Evolutionary conservation across 2,329 filamentous ascomycete genomes (phyloP), one percentile per base, ranked within the genome.

Genomic region (Sordariomycetes sp.): DNA sequence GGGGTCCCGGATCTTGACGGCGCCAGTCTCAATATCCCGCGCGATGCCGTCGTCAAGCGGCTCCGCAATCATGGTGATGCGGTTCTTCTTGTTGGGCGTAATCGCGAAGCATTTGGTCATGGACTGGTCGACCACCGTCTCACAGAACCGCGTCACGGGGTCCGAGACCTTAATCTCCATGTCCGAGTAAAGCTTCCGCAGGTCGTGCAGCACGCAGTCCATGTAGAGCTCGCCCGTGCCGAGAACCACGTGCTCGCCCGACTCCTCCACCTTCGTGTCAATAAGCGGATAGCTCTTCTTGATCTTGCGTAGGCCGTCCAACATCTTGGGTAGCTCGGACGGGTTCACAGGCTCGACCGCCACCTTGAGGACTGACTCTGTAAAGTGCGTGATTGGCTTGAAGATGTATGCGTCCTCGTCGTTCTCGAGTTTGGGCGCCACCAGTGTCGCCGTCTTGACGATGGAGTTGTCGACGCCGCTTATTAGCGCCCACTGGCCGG

Each of bases 101-200:
- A 96, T 84, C 24, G 94, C 92, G 69, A 96, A 99, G 74, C 94
- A 99, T 73, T 96, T 96, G 59, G 95, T 96, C 22, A 91, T 91
- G 20, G 90, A 96, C 63, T 94, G 95, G 70, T 99, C 94, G 42
- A 96, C 90, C 28, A 96, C 92, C 0, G 94, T 99, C 73, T 99
- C 94, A 72, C 90, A 96, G 77, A 99, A 99, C 53, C 94, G 81
- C 17, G 94, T 97, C 51, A 99, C 92, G 1, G 94, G 94, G 68
- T 99, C 94, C 0, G 94, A 99, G 54, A 99, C 90, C 73, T 97
- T 97, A 73, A 99, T 88, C 69, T 99, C 94, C 94, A 99, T 99
- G 65, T 97, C 92, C 15, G 94, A 91, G 67, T 96, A 99, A n/a
- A 97, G 72, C 48, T 85, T 82, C 57, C 94, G 87, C 53, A 99